Conservation (phyloP, 805 yeast genomes). For the Myxozyma mucilagina region DNA sequence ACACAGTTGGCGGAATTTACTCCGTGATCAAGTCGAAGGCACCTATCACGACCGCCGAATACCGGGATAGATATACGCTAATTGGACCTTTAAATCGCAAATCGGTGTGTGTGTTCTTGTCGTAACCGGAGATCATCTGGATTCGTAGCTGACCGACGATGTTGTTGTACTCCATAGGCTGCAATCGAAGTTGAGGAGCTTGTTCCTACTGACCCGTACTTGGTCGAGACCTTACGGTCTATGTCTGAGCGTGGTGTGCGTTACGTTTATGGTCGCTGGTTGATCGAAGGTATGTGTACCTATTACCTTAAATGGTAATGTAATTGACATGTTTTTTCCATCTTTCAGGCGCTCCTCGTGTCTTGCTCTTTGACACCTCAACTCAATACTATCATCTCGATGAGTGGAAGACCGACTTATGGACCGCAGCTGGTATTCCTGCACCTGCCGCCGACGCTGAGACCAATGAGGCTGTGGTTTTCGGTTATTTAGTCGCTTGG, state of each 20-base stretch:
- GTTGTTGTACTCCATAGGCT: slow-evolving; percentile 46
- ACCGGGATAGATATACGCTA: slow-evolving; percentile 78
- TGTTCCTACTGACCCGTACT: slow-evolving; percentile 48
- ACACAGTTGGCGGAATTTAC: slow-evolving; percentile 87
- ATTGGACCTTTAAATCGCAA: slow-evolving; percentile 82
- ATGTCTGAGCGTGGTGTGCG: slow-evolving; percentile 81
- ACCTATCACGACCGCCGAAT: slow-evolving; percentile 93
- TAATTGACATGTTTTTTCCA: neutral
- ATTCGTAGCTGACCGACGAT: neutral
- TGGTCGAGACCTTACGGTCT: slow-evolving; percentile 66
- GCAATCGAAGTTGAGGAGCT: slow-evolving; percentile 77
- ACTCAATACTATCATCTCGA: slow-evolving; percentile 68
- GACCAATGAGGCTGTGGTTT: slow-evolving; percentile 85
- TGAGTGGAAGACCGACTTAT: slow-evolving; percentile 93
- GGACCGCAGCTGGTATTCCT: slow-evolving; percentile 91
- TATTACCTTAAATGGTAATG: neutral
- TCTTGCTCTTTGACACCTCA: slow-evolving; percentile 78
- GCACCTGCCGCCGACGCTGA: slow-evolving; percentile 87
- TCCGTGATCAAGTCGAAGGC: slow-evolving; percentile 96
- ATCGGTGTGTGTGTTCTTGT: slow-evolving; percentile 20
- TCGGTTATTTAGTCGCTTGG: slow-evolving; percentile 96
- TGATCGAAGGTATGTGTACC: slow-evolving; percentile 59
- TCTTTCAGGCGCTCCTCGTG: slow-evolving; percentile 83
- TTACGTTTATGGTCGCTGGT: slow-evolving; percentile 91
- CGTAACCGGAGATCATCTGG: neutral